Conservation (phyloP, 805 yeast genomes). For the Jamesozyma piceae region DNA sequence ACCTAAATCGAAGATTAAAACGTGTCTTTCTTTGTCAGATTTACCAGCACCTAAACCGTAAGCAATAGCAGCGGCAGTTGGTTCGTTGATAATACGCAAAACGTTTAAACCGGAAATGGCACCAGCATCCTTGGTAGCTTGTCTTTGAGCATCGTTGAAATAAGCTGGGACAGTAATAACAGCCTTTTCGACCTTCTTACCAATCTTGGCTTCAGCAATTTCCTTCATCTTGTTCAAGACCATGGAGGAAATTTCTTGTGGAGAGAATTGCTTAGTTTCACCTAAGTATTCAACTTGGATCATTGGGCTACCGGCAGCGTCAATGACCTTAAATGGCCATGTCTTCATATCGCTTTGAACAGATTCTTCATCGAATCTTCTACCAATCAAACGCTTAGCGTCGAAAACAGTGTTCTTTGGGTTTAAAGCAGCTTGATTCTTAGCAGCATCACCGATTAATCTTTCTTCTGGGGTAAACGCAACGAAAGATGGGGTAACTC, state of each 20-base stretch:
- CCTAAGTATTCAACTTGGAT: slow-evolving; percentile 62
- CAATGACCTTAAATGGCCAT: slow-evolving; percentile 72
- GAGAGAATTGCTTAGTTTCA: slow-evolving; percentile 60
- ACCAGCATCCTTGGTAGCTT: slow-evolving; percentile 89
- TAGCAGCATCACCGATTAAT: no score
- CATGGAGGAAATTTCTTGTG: slow-evolving; percentile 70
- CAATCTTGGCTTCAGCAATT: slow-evolving; percentile 69
- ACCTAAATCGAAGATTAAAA: no score
- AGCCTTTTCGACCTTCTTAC: slow-evolving; percentile 61
- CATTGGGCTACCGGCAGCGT: slow-evolving; percentile 56
- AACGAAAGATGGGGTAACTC: slow-evolving; percentile 75
- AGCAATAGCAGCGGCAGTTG: no score
- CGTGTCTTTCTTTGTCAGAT: slow-evolving; percentile 74
- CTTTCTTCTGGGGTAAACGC: slow-evolving; percentile 72
- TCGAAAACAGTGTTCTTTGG: slow-evolving; percentile 69
- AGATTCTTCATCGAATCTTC: slow-evolving; percentile 63
- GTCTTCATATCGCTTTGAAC: slow-evolving; percentile 87
- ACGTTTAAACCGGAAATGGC: slow-evolving; percentile 87
- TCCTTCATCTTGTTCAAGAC: slow-evolving; percentile 74
- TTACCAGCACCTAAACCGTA: slow-evolving; percentile 94
- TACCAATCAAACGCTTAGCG: no score
- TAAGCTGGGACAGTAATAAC: slow-evolving; percentile 73
- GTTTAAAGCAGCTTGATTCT: slow-evolving; percentile 73
- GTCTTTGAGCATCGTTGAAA: slow-evolving; percentile 74
- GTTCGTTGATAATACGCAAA: slow-evolving; percentile 93